phyloP scores from a whole-genome alignment of 2,329 filamentous ascomycete genomes.

The Aspergillus sp. region DNA sequence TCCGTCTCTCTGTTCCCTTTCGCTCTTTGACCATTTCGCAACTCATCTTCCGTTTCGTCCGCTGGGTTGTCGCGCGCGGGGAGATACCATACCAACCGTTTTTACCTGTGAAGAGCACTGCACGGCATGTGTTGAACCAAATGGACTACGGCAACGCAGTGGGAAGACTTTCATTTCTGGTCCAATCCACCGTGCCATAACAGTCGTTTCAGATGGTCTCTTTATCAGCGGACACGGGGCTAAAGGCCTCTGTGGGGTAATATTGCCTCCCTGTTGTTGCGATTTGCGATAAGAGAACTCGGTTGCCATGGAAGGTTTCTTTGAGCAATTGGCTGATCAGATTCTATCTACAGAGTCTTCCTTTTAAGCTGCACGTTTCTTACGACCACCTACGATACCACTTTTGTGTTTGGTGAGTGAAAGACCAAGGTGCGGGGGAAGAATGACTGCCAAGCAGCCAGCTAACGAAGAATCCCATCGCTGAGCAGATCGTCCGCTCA shows the following conservation, averaged over 20 bases:
- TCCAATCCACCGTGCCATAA: not conserved
- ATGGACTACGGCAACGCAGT: not conserved
- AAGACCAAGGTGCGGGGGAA: not conserved
- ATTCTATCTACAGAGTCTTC: constrained; percentile 17
- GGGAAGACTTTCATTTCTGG: not conserved
- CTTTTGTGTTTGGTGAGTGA: constrained; percentile 34
- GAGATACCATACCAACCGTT: not conserved
- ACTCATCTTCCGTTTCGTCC: not conserved
- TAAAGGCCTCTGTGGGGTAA: constrained; percentile 29
- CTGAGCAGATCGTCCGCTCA: constrained; percentile 40
- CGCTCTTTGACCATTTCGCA: not conserved
- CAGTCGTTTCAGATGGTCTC: constrained; percentile 19
- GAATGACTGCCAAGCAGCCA: not conserved
- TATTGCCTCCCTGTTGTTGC: constrained; percentile 2
- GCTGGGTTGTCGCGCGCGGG: not conserved
- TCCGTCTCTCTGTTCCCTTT: not conserved
- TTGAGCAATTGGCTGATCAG: constrained; percentile 11
- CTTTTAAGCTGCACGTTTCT: constrained; percentile 31
- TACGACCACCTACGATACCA: constrained; percentile 28
- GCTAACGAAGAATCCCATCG: not conserved
- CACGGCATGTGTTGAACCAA: not conserved
- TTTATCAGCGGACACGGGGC: constrained; percentile 24
- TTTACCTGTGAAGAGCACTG: not conserved
- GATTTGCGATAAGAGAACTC: not conserved
- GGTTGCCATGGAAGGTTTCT: not conserved